A percentile compares a stretch with the other conserved stretches of the same genome.
Conservation (phyloP, 2,329 filamentous ascomycete genomes). For the Pseudopithomyces chartarum region DNA sequence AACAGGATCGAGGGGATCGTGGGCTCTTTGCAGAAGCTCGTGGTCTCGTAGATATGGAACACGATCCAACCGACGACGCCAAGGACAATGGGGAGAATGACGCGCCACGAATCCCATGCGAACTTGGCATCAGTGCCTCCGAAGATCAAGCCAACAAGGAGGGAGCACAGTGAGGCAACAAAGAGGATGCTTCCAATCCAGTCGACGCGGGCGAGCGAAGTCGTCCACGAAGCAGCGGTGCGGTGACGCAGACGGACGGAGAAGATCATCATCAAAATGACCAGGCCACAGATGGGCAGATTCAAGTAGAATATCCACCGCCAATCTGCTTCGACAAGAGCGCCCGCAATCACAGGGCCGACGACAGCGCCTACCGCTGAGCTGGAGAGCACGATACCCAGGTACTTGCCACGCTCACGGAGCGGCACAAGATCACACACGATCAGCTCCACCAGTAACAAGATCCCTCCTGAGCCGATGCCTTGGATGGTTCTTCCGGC, state of each 20-base stretch:
- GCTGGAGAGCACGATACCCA: slow-evolving; percentile 19
- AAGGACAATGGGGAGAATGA: slow-evolving; percentile 50
- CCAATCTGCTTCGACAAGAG: slow-evolving; percentile 43
- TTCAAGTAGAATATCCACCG: slow-evolving; percentile 51
- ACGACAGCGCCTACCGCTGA: slow-evolving; percentile 15
- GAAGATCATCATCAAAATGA: slow-evolving; percentile 1
- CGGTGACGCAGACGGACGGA: slow-evolving; percentile 46
- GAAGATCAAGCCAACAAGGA: slow-evolving; percentile 45
- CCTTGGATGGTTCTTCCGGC: slow-evolving; percentile 60
- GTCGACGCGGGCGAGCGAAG: slow-evolving; percentile 33
- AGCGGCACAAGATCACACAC: slow-evolving; percentile 56
- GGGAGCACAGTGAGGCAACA: slow-evolving; percentile 39
- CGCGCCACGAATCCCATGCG: slow-evolving; percentile 41
- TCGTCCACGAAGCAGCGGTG: not conserved
- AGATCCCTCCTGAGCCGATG: slow-evolving; percentile 50
- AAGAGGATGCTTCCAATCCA: slow-evolving; percentile 50
- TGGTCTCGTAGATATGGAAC: slow-evolving; percentile 43
- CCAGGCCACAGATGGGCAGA: slow-evolving; percentile 23
- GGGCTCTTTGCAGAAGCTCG: slow-evolving; percentile 23
- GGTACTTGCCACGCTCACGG: slow-evolving; percentile 47
- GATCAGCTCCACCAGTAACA: slow-evolving; percentile 51
- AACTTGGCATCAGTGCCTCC: not conserved
- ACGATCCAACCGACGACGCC: slow-evolving; percentile 45
- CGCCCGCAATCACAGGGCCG: slow-evolving; percentile 22
- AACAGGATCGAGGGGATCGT: slow-evolving; percentile 49